Evolutionary conservation across 2,329 filamentous ascomycete species (phyloP), one percentile per base, ranked within the genome.

Genomic region (Colletotrichum tamarilloi): DNA sequence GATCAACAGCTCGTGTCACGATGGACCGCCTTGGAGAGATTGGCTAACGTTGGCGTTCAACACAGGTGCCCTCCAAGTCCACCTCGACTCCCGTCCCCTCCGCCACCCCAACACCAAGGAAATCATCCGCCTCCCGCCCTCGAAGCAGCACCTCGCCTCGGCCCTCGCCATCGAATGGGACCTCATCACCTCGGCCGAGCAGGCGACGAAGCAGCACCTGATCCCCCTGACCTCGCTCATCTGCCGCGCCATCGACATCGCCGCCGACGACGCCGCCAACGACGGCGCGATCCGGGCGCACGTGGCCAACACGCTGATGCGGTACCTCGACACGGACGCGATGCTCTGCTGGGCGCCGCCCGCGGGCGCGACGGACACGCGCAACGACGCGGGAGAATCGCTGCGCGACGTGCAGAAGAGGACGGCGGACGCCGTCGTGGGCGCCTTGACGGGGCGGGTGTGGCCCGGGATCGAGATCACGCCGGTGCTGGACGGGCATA

Each of bases 121-220:
- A 53, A 86, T 94, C 75, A 86, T 99, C 77, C 90, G 88, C 1
- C 79, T 98, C 32, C 95, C 97, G 0, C 78, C 85, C 1, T 89
- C 88, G 69, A 98, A 98, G 84, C 92, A 91, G 38, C 90, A 95
- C 78, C 92, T 98, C 52, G 96, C 96, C 28, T 88, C 92, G 57
- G 94, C 94, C 69, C 92, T 99, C 75, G 97, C 96, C 3, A 85
- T 97, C 57, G 97, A 99, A 86, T 99, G 97, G 97, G 95, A 98
- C 81, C 87, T 93, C 62, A 89, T 99, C 74, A 89, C 92, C 28
- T 94, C 93, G 16, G 91, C 93, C 3, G 92, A 95, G 80, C 94
- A 98, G 83, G 94, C 95, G 0, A 89, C 95, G 52, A 94, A 93
- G 81, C 91, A 94, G 72, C 95, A 98, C 84, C 90, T 97, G 60